phyloP scores from a whole-genome alignment of 768 basidiomycete species.

The Saitozyma sp. region DNA sequence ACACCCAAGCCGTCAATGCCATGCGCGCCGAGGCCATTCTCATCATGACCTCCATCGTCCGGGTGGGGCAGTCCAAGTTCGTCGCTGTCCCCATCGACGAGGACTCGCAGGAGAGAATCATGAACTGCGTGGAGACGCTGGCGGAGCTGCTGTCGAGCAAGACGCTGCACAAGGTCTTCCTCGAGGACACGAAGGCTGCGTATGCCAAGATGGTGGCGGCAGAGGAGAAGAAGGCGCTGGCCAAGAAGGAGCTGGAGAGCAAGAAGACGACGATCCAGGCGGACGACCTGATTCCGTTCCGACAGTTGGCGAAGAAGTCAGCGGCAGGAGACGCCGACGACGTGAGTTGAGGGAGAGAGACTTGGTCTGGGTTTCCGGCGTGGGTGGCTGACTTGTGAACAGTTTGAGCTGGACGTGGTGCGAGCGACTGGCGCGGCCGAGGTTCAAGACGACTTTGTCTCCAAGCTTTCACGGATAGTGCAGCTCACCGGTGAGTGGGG shows the following conservation, averaged over 20 bases:
- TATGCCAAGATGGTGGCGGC: slow-evolving; percentile 94
- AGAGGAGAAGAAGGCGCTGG: slow-evolving; percentile 90
- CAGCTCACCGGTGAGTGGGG: slow-evolving; percentile 75
- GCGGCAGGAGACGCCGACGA: slow-evolving; percentile 67
- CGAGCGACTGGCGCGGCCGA: slow-evolving; percentile 84
- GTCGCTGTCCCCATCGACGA: slow-evolving; percentile 95
- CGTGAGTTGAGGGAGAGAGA: slow-evolving; percentile 40
- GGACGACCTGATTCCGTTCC: slow-evolving; percentile 86
- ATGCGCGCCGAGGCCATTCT: slow-evolving; percentile 94
- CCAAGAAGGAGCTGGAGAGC: slow-evolving; percentile 80
- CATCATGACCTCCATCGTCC: slow-evolving; percentile 95
- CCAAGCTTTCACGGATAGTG: slow-evolving; percentile 86
- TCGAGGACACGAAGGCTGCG: slow-evolving; percentile 78
- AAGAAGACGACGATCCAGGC: slow-evolving; percentile 78
- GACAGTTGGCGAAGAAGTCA: slow-evolving; percentile 92
- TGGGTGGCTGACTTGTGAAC: slow-evolving; percentile 56
- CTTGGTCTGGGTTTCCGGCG: slow-evolving; percentile 12
- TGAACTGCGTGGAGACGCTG: slow-evolving; percentile 92
- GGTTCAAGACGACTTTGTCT: slow-evolving; percentile 86
- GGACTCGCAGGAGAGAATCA: slow-evolving; percentile 92
- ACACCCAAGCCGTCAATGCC: slow-evolving; percentile 65
- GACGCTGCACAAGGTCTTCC: slow-evolving; percentile 64
- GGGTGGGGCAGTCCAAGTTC: slow-evolving; percentile 95
- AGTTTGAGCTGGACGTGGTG: slow-evolving; percentile 88
- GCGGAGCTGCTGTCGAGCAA: slow-evolving; percentile 67